Base-by-base conservation (phyloP, 139 green algal species). In the Chlorella vulgaris region DNA sequence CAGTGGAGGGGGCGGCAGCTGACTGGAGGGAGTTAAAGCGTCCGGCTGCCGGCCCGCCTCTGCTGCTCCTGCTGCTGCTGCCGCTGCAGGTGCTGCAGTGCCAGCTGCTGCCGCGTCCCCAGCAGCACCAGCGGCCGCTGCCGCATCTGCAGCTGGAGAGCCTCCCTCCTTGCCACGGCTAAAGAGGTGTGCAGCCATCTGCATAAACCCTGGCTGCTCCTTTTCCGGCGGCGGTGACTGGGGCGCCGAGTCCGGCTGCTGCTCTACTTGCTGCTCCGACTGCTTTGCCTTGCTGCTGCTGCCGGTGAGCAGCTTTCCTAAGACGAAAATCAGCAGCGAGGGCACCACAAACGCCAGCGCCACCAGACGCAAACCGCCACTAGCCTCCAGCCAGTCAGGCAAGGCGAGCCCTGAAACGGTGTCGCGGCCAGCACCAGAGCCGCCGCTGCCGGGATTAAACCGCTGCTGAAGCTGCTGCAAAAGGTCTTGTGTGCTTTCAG, bases 391-490 rank as follows among this genome's bases (percentile, higher is more conserved):
- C 35, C 15, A 65, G 21, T 40, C 28, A n/a, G 40, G 19, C 21
- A 18, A 28, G 26, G 0, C 73, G 53, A 15, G 50, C 73, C 13
- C 53, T 42, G 1, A 38, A 55, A n/a, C n/a, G n/a, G n/a, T n/a
- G n/a, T n/a, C n/a, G n/a, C n/a, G n/a, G n/a, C n/a, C n/a, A 29
- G 74, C 38, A 6, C 38, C 38, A 15, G 15, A 43, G 58, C 58
- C 74, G 28, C 74, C 74, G 39, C 58, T 70, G 13, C 29, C 38
- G 21, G n/a, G 36, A 36, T 55, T 38, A 4, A 69, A 58, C 74
- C 60, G 74, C 74, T 80, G 74, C 58, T 80, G 74, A 55, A 80
- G 74, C 39, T 71, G 74, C 38, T 69, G 38, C 38, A 71, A 3
- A 0, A 58, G 69, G 2, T 50, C n/a, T 31, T 78, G 42, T 19